phyloP scores from a whole-genome alignment of 768 basidiomycete genomes.

The Agrocybe pediades region DNA sequence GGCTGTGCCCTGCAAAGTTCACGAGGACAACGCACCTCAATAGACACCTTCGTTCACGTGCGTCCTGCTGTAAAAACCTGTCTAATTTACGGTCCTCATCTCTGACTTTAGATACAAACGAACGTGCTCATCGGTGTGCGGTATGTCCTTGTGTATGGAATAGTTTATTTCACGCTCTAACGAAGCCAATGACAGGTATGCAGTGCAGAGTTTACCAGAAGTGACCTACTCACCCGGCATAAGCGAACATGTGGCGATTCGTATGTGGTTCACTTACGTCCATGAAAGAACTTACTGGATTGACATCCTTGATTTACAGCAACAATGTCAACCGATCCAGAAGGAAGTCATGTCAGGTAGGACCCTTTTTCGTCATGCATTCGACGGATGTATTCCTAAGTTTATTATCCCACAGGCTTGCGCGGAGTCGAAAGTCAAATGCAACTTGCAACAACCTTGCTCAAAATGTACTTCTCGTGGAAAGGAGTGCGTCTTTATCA shows the following conservation, averaged over 20 bases:
- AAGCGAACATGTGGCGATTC: conserved; percentile 71
- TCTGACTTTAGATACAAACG: conserved; percentile 59
- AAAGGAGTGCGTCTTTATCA: conserved; percentile 65
- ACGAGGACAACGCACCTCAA: conserved; percentile 76
- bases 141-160: conserved; percentile 34
- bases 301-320: conserved; percentile 16
- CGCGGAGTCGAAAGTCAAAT: conserved; percentile 77
- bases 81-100: conserved; percentile 7
- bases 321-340: conserved; percentile 57
- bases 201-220: conserved; percentile 70
- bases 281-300: neutral
- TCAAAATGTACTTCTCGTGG: conserved; percentile 64
- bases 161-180: neutral
- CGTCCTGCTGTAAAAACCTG: conserved; percentile 17
- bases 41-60: conserved; percentile 73
- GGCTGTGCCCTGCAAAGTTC: conserved; percentile 71
- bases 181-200: conserved; percentile 48
- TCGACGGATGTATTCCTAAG: conserved; percentile 7
- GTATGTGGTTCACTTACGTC: conserved; percentile 39
- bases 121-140: conserved; percentile 64
- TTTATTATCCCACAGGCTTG: conserved; percentile 43
- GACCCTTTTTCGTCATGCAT: conserved; percentile 2
- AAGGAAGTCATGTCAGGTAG: conserved; percentile 65
- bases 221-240: conserved; percentile 72
- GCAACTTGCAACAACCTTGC: conserved; percentile 68